Evolutionary conservation across 495 filamentous ascomycete genomes (phyloP).

Genomic region (Aspergillus avenaceus): DNA sequence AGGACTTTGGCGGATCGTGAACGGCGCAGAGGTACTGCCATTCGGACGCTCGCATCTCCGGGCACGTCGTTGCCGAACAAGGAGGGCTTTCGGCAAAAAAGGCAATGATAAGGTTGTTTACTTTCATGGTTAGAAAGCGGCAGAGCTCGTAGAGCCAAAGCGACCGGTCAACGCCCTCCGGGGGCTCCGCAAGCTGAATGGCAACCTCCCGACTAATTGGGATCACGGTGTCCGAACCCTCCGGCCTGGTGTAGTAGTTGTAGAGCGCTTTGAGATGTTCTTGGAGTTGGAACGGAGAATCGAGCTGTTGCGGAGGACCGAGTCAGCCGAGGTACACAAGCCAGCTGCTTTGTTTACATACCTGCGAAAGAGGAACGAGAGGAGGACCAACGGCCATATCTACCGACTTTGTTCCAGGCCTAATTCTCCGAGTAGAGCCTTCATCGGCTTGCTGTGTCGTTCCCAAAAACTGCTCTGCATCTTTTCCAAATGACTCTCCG

Average conservation of each 20-base stretch:
- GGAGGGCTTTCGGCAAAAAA: conserved; percentile 87
- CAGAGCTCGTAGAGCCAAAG: conserved; percentile 98
- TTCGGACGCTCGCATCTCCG: conserved; percentile 96
- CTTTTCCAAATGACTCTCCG: conserved; percentile 44
- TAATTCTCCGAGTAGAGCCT: conserved; percentile 76
- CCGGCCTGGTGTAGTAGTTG: conserved; percentile 66
- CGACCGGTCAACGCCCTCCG: conserved; percentile 72
- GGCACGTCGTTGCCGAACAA: conserved; percentile 81
- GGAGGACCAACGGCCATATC: conserved; percentile 93
- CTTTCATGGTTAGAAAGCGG: conserved; percentile 88
- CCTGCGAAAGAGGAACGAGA: conserved; percentile 76
- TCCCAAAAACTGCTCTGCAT: conserved; percentile 32
- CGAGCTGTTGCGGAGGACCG: conserved; percentile 52
- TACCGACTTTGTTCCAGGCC: conserved; percentile 82
- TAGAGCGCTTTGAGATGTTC: conserved; percentile 94
- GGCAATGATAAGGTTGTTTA: conserved; percentile 83
- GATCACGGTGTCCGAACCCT: conserved; percentile 48
- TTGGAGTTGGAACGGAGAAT: conserved; percentile 96
- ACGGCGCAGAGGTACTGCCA: conserved; percentile 99
- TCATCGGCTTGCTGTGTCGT: conserved; percentile 51
- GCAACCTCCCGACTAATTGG: conserved; percentile 75
- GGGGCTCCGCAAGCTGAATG: conserved; percentile 67
- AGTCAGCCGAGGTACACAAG: conserved; percentile 16
- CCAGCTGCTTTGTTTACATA: conserved; percentile 29
- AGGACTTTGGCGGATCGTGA: conserved; percentile 89